Evolutionary conservation across 2,329 filamentous ascomycete genomes (phyloP), one percentile per base, ranked within the genome.

Genomic region (Cladobotryum protrusum): DNA sequence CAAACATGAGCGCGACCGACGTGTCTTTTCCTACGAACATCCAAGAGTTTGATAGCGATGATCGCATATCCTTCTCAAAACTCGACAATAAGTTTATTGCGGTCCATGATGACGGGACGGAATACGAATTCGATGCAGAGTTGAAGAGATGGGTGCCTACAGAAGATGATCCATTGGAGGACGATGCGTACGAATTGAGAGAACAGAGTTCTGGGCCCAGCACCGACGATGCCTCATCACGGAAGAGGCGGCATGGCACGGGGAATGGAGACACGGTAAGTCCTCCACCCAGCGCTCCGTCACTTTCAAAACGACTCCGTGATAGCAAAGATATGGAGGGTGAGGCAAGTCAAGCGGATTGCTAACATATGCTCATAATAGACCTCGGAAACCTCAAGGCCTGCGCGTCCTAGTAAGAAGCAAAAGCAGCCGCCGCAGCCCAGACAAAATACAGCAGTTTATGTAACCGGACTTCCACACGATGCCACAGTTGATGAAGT

Each of bases 31-130:
- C 81, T 18, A 81, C 73, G 15, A 72, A 88, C 50, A 76, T 79
- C 13, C 76, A 79, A 50, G 78, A 86, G 43, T 95, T 95, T 64
- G 83, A 86, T 60, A 72, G 72, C 52, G 90, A 96, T 64, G 79
- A 87, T 24, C 86, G 91, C 59, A 87, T 96, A 62, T 92, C 89
- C 5, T 95, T 86, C 71, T 92, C 88, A n/a, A 87, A 81, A 64
- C 75, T 89, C 54, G 86, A 92, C 68, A 77, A 82, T 62, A 92
- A 89, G 64, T 92, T 85, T 71, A 81, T 93, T 47, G 82, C 93
- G 7, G 90, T 95, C 54, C 86, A 88, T 50, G 87, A 90, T 43
- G 84, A 93, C 63, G 89, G 89, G 47, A 79, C 82, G 54, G 91
- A 96, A 67, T 95, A 85, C 71, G 87, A 91, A 65, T 96, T 86